These are phyloP conservation scores for Verbascum thapsus DNA, from an alignment of 257 asterid genomes.

Conservation along the genomic window DNA sequence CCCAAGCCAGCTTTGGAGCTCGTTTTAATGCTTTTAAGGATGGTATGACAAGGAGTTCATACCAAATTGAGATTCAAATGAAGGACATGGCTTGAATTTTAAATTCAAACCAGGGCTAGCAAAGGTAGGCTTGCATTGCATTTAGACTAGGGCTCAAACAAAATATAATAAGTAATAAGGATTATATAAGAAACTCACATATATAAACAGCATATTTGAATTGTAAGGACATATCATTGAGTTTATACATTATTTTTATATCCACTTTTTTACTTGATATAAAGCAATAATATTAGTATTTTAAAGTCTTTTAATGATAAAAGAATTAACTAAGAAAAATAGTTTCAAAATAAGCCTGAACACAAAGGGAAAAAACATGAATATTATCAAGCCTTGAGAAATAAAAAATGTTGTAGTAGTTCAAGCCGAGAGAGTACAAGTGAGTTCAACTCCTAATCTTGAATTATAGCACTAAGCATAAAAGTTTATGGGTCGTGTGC, in stretches of 20 bases:
- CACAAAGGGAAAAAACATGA: no score
- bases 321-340: neutral
- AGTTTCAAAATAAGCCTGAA: neutral
- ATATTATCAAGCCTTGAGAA: no score
- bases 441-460: neutral
- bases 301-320: no score
- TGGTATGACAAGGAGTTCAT: neutral
- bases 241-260: neutral
- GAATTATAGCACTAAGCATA: neutral
- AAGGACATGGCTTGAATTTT: neutral
- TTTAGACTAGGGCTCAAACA: neutral
- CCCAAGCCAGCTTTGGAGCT: neutral
- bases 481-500: neutral
- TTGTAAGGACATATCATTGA: neutral
- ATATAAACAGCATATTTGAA: neutral
- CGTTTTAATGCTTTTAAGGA: slow-evolving; percentile 2
- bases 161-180: neutral
- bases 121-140: slow-evolving; percentile 1
- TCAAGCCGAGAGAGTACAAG: slow-evolving; percentile 5
- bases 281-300: neutral
- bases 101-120: neutral
- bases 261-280: slow-evolving; percentile 4
- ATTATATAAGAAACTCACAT: neutral
- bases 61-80: slow-evolving; percentile 5
- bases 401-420: no score